A percentile compares a stretch with the other conserved stretches of the same genome.
Evolutionary conservation across 2,329 filamentous ascomycete species (phyloP).

Genomic region (Venturia carpophila): DNA sequence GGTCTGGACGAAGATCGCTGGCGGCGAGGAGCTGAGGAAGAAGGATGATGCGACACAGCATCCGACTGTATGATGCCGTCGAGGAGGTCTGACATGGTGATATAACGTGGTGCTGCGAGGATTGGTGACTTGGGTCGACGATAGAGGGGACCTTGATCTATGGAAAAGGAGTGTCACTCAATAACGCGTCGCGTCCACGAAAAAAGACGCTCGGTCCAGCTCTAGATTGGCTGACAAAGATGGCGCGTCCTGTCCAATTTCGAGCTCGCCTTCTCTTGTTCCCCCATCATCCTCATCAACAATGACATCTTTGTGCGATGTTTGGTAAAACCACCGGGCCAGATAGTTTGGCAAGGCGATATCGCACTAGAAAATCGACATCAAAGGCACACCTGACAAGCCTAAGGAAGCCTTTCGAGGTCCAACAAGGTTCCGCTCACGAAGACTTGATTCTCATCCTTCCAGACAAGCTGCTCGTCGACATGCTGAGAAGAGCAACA

Average conservation of each 20-base stretch:
- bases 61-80: conserved; percentile 45
- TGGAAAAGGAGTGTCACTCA: not conserved
- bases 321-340: no score
- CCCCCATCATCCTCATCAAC: no score
- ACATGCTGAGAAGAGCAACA: no score
- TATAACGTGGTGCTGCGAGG: not conserved
- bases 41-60: conserved; percentile 27
- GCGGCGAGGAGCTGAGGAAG: conserved; percentile 26
- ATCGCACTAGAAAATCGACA: no score
- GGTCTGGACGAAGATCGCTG: conserved; percentile 48
- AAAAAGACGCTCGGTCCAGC: not conserved
- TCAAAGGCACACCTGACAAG: no score
- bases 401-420: no score
- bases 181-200: conserved; percentile 4
- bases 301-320: no score
- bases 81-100: conserved; percentile 44
- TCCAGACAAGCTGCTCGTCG: no score
- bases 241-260: not conserved
- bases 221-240: conserved; percentile 1
- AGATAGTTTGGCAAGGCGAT: no score
- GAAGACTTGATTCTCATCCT: no score
- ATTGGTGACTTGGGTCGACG: not conserved
- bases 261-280: no score
- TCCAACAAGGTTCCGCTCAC: no score
- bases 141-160: not conserved